A percentile compares a stretch with the other conserved stretches of the same genome.
phyloP scores from a whole-genome alignment of 345 rosid species.

The Psidium guajava region DNA sequence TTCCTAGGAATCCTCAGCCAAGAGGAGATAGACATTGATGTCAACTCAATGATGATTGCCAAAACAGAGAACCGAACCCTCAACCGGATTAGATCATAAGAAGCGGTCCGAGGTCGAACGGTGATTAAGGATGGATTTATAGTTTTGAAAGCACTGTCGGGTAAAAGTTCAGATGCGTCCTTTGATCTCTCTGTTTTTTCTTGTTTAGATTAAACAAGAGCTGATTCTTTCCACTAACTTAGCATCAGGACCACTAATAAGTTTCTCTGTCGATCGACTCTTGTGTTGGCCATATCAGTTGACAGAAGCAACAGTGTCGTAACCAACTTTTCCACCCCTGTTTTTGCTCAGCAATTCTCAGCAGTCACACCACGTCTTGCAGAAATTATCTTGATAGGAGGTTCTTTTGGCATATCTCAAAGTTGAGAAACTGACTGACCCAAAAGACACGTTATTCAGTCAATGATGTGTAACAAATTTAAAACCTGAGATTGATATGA shows the following conservation, averaged over 20 bases:
- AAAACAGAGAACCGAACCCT: background rate
- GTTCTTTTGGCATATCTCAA: background rate
- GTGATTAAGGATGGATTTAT: background rate
- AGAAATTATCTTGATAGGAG: background rate
- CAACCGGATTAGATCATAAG: background rate
- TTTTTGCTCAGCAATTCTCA: background rate
- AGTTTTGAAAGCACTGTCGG: background rate
- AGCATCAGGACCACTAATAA: background rate
- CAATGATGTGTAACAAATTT: background rate
- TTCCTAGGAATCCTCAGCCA: background rate
- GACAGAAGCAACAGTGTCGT: background rate
- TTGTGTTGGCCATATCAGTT: background rate
- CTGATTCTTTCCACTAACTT: background rate
- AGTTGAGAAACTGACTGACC: background rate
- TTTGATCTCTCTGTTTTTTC: background rate
- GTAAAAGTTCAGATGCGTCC: background rate
- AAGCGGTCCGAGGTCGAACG: background rate
- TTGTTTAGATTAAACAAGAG: background rate
- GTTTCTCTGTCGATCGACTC: background rate
- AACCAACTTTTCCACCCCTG: background rate
- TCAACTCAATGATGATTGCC: background rate
- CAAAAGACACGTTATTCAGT: background rate
- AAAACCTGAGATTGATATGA: background rate
- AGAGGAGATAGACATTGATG: background rate
- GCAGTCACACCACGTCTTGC: background rate